Evolutionary conservation across 805 yeast genomes (phyloP).

Genomic region (Ogataea siamensis): DNA sequence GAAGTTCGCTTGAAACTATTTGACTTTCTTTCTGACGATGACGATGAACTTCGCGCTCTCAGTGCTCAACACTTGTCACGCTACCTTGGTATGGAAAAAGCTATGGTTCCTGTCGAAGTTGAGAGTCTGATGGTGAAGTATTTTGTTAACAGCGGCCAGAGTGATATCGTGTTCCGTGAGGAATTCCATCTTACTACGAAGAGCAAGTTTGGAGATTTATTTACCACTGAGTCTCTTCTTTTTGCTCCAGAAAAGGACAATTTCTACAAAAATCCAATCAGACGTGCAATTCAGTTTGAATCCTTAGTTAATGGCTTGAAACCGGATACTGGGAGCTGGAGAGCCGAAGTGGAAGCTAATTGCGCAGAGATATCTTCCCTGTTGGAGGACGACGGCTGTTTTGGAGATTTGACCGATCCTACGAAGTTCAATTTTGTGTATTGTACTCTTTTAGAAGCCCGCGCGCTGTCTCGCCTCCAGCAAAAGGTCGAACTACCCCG

Average conservation of each 20-base stretch:
- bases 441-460: slow-evolving; percentile 16
- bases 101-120: slow-evolving; percentile 34
- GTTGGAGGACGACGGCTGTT: slow-evolving; percentile 27
- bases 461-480: slow-evolving; percentile 7
- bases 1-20: slow-evolving; percentile 28
- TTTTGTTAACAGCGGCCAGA: slow-evolving; percentile 5
- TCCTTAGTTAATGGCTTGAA: slow-evolving; percentile 1
- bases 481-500: background rate
- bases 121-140: slow-evolving; percentile 29
- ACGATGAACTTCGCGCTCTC: slow-evolving; percentile 50
- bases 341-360: background rate
- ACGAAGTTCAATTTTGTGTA: slow-evolving; percentile 24
- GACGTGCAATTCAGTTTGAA: slow-evolving; percentile 17
- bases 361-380: slow-evolving; percentile 1
- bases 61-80: slow-evolving; percentile 44
- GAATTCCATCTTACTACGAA: slow-evolving; percentile 6
- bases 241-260: slow-evolving; percentile 71
- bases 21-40: slow-evolving; percentile 61
- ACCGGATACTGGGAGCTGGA: background rate
- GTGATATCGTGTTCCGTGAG: background rate
- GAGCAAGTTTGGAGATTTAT: slow-evolving; percentile 5
- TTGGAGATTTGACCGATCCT: slow-evolving; percentile 32
- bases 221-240: slow-evolving; percentile 35
- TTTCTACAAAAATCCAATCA: slow-evolving; percentile 54
- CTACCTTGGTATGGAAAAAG: slow-evolving; percentile 25